Conservation (phyloP, 129 eudicot species). For the Erigeron canadensis region DNA sequence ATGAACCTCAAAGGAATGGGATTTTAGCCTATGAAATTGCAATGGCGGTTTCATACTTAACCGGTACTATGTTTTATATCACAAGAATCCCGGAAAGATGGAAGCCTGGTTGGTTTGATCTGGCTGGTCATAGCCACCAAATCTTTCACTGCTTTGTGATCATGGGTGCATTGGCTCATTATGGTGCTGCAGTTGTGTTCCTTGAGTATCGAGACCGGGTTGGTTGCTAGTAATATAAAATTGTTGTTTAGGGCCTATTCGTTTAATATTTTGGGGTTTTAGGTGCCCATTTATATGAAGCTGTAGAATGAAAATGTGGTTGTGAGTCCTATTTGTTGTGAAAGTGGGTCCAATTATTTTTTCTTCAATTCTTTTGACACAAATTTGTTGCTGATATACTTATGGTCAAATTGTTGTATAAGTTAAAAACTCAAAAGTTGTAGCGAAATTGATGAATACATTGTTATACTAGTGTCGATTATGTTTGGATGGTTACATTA, state of each 20-base stretch:
- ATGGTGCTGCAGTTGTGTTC: constrained; percentile 78
- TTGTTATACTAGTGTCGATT: constrained; percentile 1
- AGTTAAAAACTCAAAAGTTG: background rate
- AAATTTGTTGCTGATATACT: constrained; percentile 11
- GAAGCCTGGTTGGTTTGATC: constrained; percentile 88
- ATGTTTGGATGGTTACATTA: background rate
- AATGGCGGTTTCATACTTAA: constrained; percentile 79
- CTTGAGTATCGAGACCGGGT: constrained; percentile 48
- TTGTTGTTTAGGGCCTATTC: constrained; percentile 12
- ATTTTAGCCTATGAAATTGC: constrained; percentile 62
- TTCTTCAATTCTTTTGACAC: background rate
- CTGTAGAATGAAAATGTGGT: constrained; percentile 31
- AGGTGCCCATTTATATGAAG: constrained; percentile 21
- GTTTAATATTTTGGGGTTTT: constrained; percentile 14
- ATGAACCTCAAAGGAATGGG: constrained; percentile 66
- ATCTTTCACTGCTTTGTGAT: constrained; percentile 93
- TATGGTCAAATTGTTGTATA: constrained; percentile 20
- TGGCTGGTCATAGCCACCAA: constrained; percentile 96
- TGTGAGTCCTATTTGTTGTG: constrained; percentile 27
- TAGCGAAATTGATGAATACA: constrained; percentile 20
- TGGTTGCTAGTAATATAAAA: constrained; percentile 41
- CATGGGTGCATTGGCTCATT: constrained; percentile 92
- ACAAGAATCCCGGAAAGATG: constrained; percentile 83
- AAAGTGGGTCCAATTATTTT: constrained; percentile 24
- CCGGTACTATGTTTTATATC: constrained; percentile 75